A percentile compares a stretch with the other conserved stretches of the same genome.
phyloP scores from a whole-genome alignment of 495 filamentous ascomycete species.

The Podospora appendiculata region DNA sequence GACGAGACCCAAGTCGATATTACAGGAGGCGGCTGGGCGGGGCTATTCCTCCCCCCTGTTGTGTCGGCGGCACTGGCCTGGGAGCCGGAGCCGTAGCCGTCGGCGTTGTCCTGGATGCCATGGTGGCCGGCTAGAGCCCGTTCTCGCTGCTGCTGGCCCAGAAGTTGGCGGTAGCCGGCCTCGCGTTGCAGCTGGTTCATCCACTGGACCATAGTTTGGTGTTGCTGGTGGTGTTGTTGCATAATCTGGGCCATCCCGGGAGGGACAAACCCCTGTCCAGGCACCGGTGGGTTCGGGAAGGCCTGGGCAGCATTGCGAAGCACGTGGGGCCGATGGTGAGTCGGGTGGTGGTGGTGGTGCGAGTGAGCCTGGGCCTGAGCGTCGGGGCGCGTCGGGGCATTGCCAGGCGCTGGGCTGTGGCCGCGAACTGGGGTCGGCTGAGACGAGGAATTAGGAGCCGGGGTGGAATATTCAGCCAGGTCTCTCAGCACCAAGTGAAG shows the following conservation, averaged over 20 bases:
- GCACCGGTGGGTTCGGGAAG: constrained; percentile 1
- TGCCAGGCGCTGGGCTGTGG: constrained; percentile 11
- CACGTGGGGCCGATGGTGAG: constrained; percentile 1
- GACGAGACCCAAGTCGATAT: constrained; percentile 14
- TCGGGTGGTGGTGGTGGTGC: constrained; percentile 1
- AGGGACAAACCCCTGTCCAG: too few relatives aligned
- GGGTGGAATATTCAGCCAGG: constrained; percentile 15
- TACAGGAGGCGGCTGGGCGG: constrained; percentile 4
- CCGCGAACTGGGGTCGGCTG: neutral
- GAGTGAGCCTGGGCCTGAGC: neutral
- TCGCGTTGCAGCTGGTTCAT: constrained; percentile 22
- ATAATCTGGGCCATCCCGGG: constrained; percentile 1
- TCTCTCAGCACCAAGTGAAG: constrained; percentile 60
- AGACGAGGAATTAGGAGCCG: constrained; percentile 7
- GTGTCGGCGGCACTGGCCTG: neutral
- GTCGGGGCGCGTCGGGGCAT: neutral
- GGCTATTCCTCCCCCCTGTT: constrained; percentile 6
- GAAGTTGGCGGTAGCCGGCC: constrained; percentile 8
- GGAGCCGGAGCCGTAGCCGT: neutral
- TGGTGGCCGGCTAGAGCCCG: constrained; percentile 12
- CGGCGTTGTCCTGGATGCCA: constrained; percentile 1
- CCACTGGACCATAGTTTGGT: constrained; percentile 17
- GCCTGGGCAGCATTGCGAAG: constrained; percentile 1
- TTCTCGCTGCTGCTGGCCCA: constrained; percentile 19
- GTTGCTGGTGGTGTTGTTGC: constrained; percentile 14